phyloP scores from a whole-genome alignment of 2,329 filamentous ascomycete species.

The Fusarium beomiforme region DNA sequence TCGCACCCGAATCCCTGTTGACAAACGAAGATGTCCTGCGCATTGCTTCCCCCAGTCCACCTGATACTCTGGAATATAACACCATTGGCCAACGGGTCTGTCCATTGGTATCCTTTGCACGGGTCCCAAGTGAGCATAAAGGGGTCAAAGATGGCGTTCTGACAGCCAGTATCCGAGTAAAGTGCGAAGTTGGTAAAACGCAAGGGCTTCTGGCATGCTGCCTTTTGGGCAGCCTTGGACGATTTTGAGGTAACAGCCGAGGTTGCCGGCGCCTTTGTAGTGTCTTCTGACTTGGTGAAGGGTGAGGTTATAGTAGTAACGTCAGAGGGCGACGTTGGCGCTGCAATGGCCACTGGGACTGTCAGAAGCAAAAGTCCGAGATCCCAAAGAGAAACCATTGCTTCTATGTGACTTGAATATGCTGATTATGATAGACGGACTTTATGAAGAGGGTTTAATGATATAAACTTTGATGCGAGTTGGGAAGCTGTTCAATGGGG shows the following conservation, averaged over 20 bases:
- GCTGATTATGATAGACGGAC: too few relatives aligned
- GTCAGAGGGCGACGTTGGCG: too few relatives aligned
- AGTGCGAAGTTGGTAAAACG: neutral
- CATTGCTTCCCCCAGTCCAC: neutral
- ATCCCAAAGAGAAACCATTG: too few relatives aligned
- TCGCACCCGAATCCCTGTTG: neutral
- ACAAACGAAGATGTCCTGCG: neutral
- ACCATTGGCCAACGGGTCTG: neutral
- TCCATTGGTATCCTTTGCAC: neutral
- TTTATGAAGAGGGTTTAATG: too few relatives aligned
- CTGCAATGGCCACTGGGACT: too few relatives aligned
- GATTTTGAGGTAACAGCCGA: neutral
- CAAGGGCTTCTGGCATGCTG: rapidly evolving
- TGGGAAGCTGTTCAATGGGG: too few relatives aligned
- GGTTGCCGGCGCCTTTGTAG: neutral
- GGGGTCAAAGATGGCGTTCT: neutral
- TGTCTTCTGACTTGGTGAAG: neutral
- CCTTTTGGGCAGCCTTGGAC: neutral
- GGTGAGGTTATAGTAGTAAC: neutral
- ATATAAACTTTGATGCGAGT: too few relatives aligned
- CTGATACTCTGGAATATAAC: neutral
- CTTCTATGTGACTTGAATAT: too few relatives aligned
- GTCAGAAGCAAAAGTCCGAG: too few relatives aligned
- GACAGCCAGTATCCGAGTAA: neutral
- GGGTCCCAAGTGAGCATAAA: neutral